A percentile compares a stretch with the other conserved stretches of the same genome.
These are phyloP conservation scores for Aspergillus sp. DNA, from an alignment of 2,329 filamentous ascomycete genomes.

Conservation along the genomic window DNA sequence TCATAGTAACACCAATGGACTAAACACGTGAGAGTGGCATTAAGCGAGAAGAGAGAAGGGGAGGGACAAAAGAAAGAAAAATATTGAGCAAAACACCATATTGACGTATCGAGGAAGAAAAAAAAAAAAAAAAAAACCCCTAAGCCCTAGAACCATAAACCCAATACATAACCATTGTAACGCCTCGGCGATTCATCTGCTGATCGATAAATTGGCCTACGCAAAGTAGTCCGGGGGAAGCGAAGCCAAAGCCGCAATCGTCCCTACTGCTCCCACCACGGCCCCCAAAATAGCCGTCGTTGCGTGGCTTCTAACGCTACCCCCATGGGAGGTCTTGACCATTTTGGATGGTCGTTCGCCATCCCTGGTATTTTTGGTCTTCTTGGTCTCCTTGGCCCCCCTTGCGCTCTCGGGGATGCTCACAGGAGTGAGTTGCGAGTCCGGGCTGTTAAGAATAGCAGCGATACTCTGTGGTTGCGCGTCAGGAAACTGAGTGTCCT, in stretches of 20 bases:
- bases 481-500: slow-evolving; percentile 21
- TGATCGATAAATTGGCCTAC: slow-evolving; percentile 15
- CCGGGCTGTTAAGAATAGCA: slow-evolving; percentile 7
- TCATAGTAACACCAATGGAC: not conserved
- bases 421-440: slow-evolving; percentile 7
- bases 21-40: not conserved
- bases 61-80: not conserved
- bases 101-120: not conserved
- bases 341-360: slow-evolving; percentile 30
- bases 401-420: slow-evolving; percentile 9
- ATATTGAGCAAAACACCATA: not conserved
- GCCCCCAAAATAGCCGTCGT: slow-evolving; percentile 41
- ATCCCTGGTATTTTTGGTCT: slow-evolving; percentile 13
- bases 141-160: not conserved
- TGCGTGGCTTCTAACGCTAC: slow-evolving; percentile 36
- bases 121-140: not conserved
- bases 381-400: slow-evolving; percentile 14
- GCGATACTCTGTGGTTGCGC: slow-evolving; percentile 24
- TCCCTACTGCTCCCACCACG: slow-evolving; percentile 42
- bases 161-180: slow-evolving; percentile 3
- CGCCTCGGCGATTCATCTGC: not conserved
- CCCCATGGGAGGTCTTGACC: slow-evolving; percentile 21
- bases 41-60: not conserved
- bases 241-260: slow-evolving; percentile 41
- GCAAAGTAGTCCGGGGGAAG: slow-evolving; percentile 45